These are phyloP conservation scores for Sarocladium kiliense DNA, from an alignment of 2,329 filamentous ascomycete species.

Conservation along the genomic window DNA sequence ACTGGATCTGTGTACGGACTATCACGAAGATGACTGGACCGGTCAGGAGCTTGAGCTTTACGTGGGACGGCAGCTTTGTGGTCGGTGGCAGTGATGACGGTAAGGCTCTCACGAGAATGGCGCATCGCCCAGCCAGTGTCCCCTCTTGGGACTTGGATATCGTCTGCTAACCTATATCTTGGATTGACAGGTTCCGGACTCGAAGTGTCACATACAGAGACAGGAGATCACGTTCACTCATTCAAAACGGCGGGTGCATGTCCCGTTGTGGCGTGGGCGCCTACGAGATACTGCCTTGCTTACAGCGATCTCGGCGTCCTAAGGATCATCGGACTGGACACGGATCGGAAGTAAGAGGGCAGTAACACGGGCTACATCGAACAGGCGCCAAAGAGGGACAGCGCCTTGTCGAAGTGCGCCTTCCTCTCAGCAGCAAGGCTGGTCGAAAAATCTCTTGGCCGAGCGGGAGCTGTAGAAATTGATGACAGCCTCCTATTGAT, in stretches of 20 bases:
- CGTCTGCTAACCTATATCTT: background rate
- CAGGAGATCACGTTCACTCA: slow-evolving; percentile 66
- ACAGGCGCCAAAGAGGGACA: background rate
- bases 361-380: background rate
- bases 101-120: slow-evolving; percentile 24
- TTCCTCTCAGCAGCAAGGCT: too few species aligned
- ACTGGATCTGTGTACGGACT: slow-evolving; percentile 72
- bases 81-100: slow-evolving; percentile 71
- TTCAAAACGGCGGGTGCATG: slow-evolving; percentile 63
- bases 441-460: too few species aligned
- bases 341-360: slow-evolving; percentile 28
- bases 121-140: too few species aligned
- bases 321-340: slow-evolving; percentile 61
- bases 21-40: slow-evolving; percentile 64
- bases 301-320: slow-evolving; percentile 66
- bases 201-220: slow-evolving; percentile 67
- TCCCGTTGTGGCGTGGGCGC: slow-evolving; percentile 70
- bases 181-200: slow-evolving; percentile 48
- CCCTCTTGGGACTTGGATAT: too few species aligned
- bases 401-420: too few species aligned
- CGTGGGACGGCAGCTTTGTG: slow-evolving; percentile 71
- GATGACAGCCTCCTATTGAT: too few species aligned
- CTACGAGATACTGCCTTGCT: slow-evolving; percentile 66
- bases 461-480: too few species aligned
- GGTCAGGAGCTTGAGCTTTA: slow-evolving; percentile 70